Evolutionary conservation across 139 green algal genomes (phyloP), one percentile per base, ranked within the genome.

Genomic region (Axilococcus clingmanii): DNA sequence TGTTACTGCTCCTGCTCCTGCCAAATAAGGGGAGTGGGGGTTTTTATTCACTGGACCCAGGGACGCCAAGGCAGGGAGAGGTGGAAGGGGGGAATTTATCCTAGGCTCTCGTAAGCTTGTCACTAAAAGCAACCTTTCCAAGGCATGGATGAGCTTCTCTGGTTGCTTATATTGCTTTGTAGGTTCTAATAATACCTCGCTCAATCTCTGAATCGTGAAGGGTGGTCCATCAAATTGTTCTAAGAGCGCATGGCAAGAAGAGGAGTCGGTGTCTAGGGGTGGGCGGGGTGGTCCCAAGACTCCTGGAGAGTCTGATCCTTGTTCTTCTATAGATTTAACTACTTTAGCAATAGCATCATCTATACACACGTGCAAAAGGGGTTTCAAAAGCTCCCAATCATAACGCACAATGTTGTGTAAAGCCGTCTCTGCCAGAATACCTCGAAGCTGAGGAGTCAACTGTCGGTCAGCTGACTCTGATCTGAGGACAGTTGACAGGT

Each of bases 191-290:
- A 89, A 48, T 34, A 90, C 41, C 58, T 90, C 81, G 25, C 71
- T 79, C 3, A 90, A 60, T 4, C 81, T 69, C 62, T 90, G 81
- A 42, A 87, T 50, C 2, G 81, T 90, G 69, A 80, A 89, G 4
- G 81, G 81, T 1, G 76, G 59, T 2, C 71, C 60, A 40, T 48
- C 6, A 33, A 41, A 52, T 72, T 33, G 31, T 5, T 59, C 48
- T 24, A 86, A 47, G 15, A 74, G 37, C 2, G 16, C 27, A 5
- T 64, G 58, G 42, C 87, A 70, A 8, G 60, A 56, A 32, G 23
- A 30, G 7, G 31, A 35, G n/a, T 59, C n/a, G 5, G 31, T 30
- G 7, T 57, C 47, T 4, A 63, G 28, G 0, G 46, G 56, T n/a
- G 73, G 55, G 4, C 52, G 59, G 5, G 52, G 48, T 0, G 52